Evolutionary conservation across 2,329 filamentous ascomycete genomes (phyloP), one percentile per base, ranked within the genome.

Genomic region (Claviceps maximensis): DNA sequence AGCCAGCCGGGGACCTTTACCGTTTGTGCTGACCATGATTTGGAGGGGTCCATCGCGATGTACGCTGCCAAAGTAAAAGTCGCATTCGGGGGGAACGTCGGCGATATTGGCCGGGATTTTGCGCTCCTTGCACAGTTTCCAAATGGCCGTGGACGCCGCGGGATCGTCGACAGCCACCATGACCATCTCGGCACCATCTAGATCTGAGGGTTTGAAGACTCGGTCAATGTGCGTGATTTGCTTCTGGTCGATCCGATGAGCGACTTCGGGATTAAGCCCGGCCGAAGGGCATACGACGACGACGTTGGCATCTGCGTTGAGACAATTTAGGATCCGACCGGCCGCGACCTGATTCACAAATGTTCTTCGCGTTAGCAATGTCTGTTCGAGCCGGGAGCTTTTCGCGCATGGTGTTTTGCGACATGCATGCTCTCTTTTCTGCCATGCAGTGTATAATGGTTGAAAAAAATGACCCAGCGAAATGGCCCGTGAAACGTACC

Each of bases 11-110:
- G 93, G 93, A 0, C 93, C 93, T 66, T 95, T 96, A 51, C 93
- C 93, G 67, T 97, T 98, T 38, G 93, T 98, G 72, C 87, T 94
- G 61, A 98, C 91, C 93, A 98, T 98, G 63, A 98, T 85, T 73
- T 98, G 93, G 56, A 98, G 71, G 6, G 93, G 93, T 0, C 93
- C 93, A 67, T 98, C 93, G 50, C 93, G 84, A 70, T 98, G 88
- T 41, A 96, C 84, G 65, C 87, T 93, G 57, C 93, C 93, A 71
- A 98, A 98, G 75, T 96, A 98, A 66, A 98, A 98, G 65, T 98
- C 93, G 69, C 93, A 98, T 68, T 98, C 93, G 0, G 89, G 80
- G 0, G 93, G 93, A 3, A 98, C 93, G 66, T 98, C 93, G 59
- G 93, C 93, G 59, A 98, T 95, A 69, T 98, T 98, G 54, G 89